Percentiles rank a stretch among this genome's conserved stretches.
phyloP scores from a whole-genome alignment of 305 asterid genomes.

The Euphrasia arctica region DNA sequence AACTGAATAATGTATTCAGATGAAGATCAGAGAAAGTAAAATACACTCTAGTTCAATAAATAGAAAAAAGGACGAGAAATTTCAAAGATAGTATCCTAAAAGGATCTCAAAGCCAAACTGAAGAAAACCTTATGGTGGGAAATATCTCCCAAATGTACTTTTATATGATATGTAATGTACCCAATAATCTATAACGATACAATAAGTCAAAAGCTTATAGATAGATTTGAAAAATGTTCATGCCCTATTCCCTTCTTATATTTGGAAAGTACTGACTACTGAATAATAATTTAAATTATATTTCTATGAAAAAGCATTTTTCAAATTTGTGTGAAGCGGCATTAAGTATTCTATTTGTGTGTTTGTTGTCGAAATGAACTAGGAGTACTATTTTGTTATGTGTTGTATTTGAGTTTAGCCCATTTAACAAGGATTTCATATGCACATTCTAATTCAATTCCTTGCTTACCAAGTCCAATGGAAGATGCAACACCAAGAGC shows the following conservation, averaged over 20 bases:
- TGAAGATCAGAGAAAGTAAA: background rate
- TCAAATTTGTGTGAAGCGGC: background rate
- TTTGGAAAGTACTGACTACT: background rate
- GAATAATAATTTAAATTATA: no score
- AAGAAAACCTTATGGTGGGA: background rate
- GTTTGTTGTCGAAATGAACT: background rate
- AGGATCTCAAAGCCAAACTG: background rate
- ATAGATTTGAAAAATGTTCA: background rate
- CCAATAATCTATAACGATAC: no score
- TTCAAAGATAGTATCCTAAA: background rate
- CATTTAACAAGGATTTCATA: background rate
- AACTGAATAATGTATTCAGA: background rate
- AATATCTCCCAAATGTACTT: no score
- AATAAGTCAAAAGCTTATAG: background rate
- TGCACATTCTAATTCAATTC: background rate
- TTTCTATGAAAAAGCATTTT: background rate
- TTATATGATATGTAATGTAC: background rate
- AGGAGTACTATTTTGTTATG: background rate
- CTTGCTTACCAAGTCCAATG: constrained; percentile 86
- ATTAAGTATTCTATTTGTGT: background rate
- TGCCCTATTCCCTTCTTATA: background rate
- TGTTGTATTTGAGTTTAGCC: background rate
- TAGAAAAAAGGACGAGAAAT: background rate
- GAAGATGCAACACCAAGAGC: constrained; percentile 99
- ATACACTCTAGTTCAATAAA: background rate